Conservation (phyloP, 495 filamentous ascomycete species). For the Pyrenula massariospora region DNA sequence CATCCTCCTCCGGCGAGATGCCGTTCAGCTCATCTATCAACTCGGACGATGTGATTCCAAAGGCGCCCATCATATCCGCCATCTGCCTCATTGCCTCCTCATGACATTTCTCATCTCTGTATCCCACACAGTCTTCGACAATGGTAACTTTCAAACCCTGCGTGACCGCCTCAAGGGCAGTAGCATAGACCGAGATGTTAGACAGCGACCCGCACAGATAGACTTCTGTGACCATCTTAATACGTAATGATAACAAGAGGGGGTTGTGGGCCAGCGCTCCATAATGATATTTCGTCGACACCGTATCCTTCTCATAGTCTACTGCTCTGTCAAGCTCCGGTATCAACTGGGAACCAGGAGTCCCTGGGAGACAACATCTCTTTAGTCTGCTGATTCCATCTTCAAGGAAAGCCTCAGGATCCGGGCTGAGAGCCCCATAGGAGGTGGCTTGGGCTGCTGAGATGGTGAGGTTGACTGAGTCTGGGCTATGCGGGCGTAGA, state of each 20-base stretch:
- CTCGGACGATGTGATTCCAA: slow-evolving; percentile 44
- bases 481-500: not conserved
- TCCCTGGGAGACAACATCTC: slow-evolving; percentile 46
- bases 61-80: slow-evolving; percentile 61
- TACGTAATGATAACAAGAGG: slow-evolving; percentile 59
- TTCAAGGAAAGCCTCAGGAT: slow-evolving; percentile 53
- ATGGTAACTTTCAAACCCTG: slow-evolving; percentile 79
- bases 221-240: slow-evolving; percentile 77
- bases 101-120: slow-evolving; percentile 59
- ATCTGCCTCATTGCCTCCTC: slow-evolving; percentile 67
- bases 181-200: slow-evolving; percentile 85
- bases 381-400: slow-evolving; percentile 10
- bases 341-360: slow-evolving; percentile 57
- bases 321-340: slow-evolving; percentile 44
- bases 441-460: slow-evolving; percentile 9
- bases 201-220: slow-evolving; percentile 84
- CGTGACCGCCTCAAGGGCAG: slow-evolving; percentile 77
- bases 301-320: slow-evolving; percentile 45
- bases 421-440: slow-evolving; percentile 2
- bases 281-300: slow-evolving; percentile 73
- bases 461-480: slow-evolving; percentile 5
- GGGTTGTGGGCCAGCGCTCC: slow-evolving; percentile 72
- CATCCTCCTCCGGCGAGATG: not conserved
- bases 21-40: slow-evolving; percentile 40
- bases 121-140: slow-evolving; percentile 84